Evolutionary conservation across 1,284 basidiomycete species (phyloP), one percentile per base, ranked within the genome.

Genomic region (Meripilus lineatus): DNA sequence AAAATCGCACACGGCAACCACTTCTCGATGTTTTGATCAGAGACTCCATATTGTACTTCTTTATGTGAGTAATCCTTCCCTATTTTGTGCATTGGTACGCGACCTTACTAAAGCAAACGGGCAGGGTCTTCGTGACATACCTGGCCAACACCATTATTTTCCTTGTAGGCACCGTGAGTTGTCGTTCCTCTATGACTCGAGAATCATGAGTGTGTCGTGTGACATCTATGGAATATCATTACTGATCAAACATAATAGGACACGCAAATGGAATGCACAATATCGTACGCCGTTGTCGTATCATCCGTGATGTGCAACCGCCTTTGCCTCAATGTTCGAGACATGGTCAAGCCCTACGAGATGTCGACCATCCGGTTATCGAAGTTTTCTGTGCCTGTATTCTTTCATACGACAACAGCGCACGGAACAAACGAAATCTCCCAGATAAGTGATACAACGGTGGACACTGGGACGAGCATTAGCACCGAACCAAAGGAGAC

Each of bases 211-310:
- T n/a, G n/a, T n/a, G n/a, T n/a, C n/a, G n/a, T n/a, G n/a, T n/a
- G n/a, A n/a, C n/a, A n/a, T n/a, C n/a, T n/a, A n/a, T n/a, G n/a
- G n/a, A n/a, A n/a, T n/a, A n/a, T n/a, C n/a, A n/a, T n/a, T n/a
- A n/a, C n/a, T n/a, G n/a, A n/a, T n/a, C n/a, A n/a, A n/a, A n/a
- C n/a, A n/a, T n/a, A n/a, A n/a, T n/a, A n/a, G n/a, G n/a, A 48
- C 17, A 57, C 58, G 13, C 62, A 71, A 5, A 52, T 77, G 5
- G 77, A 77, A 58, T 68, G 75, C 24, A 73, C 77, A 0, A 69
- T 79, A 42, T 74, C 71, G 10, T 80, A 79, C 59, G 67, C 75
- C 2, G 67, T 78, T n/a, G 72, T 77, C 2, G 63, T 80, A 56
- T 75, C 77, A 1, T 77, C 72, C 53, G 72, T 77, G 3, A 64